phyloP scores from a whole-genome alignment of 345 rosid species.

The Aquilaria malaccensis region DNA sequence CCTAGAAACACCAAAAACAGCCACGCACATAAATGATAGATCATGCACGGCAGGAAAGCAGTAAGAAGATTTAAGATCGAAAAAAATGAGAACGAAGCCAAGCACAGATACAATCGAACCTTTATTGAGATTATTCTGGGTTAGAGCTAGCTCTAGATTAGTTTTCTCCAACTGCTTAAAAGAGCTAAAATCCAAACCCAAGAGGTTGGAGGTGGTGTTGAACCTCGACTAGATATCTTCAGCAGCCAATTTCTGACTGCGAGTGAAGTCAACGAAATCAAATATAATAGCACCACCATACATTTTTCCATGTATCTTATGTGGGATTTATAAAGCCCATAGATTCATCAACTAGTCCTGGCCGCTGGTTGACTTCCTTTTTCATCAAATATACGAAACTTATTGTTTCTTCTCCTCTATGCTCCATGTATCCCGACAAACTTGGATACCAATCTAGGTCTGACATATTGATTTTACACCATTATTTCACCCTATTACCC shows the following conservation, averaged over 20 bases:
- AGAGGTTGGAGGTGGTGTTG: constrained; percentile 41
- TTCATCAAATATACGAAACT: too few species aligned
- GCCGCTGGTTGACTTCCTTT: too few species aligned
- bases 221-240: constrained; percentile 62
- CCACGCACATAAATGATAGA: background rate
- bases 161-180: background rate
- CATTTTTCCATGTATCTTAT: constrained; percentile 29
- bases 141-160: constrained; percentile 4
- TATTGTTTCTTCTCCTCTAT: too few species aligned
- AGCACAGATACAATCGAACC: constrained; percentile 9
- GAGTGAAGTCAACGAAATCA: constrained; percentile 28
- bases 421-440: too few species aligned
- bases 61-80: too few species aligned
- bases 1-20: background rate
- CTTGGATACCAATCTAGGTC: too few species aligned
- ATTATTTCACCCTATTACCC: too few species aligned
- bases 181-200: constrained; percentile 25
- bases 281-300: constrained; percentile 76
- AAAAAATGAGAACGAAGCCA: background rate
- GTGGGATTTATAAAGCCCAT: too few species aligned
- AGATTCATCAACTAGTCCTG: too few species aligned
- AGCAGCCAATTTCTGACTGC: constrained; percentile 36
- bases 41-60: background rate
- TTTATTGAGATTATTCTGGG: constrained; percentile 15
- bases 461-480: too few species aligned